These are phyloP conservation scores for Eutrema heterophyllum DNA, from an alignment of 345 rosid species.

Conservation along the genomic window DNA sequence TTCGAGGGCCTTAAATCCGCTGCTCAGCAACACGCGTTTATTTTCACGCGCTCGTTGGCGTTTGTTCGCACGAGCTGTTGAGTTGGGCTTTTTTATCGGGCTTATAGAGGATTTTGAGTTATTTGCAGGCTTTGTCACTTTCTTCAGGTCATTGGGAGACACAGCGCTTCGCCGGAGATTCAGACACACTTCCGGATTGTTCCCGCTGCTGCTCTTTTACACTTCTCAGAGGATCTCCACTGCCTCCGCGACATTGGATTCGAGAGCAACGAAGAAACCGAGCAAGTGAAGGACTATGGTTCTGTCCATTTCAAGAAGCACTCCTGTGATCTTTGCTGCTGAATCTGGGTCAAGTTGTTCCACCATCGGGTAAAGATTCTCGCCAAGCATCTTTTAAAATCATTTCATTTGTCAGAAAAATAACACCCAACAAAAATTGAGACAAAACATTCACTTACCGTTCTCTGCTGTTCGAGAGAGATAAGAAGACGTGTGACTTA, in stretches of 20 bases:
- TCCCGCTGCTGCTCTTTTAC: slow-evolving; percentile 32
- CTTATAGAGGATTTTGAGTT: background rate
- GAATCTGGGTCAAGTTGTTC: slow-evolving; percentile 64
- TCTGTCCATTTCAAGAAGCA: slow-evolving; percentile 89
- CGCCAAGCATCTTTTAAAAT: slow-evolving; percentile 60
- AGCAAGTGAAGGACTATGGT: slow-evolving; percentile 52
- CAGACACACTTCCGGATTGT: slow-evolving; percentile 38
- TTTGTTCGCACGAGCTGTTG: background rate
- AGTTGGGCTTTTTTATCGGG: background rate
- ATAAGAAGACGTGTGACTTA: no score
- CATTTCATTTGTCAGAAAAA: background rate
- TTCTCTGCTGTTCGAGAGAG: slow-evolving; percentile 46
- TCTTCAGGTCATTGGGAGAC: slow-evolving; percentile 19
- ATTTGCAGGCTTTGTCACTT: slow-evolving; percentile 16
- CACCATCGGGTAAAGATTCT: slow-evolving; percentile 64
- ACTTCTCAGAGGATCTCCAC: slow-evolving; percentile 62
- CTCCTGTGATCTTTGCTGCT: slow-evolving; percentile 75
- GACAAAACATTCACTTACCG: slow-evolving; percentile 24
- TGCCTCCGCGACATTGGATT: slow-evolving; percentile 70
- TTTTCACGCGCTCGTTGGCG: no score
- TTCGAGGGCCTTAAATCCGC: slow-evolving; percentile 25
- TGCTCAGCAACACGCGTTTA: background rate
- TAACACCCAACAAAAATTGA: no score
- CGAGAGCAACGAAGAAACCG: slow-evolving; percentile 61
- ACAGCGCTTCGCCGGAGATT: background rate